A percentile compares a stretch with the other conserved stretches of the same genome.
Conservation (phyloP, 2,329 filamentous ascomycete species). For the Microsporum ferrugineum region DNA sequence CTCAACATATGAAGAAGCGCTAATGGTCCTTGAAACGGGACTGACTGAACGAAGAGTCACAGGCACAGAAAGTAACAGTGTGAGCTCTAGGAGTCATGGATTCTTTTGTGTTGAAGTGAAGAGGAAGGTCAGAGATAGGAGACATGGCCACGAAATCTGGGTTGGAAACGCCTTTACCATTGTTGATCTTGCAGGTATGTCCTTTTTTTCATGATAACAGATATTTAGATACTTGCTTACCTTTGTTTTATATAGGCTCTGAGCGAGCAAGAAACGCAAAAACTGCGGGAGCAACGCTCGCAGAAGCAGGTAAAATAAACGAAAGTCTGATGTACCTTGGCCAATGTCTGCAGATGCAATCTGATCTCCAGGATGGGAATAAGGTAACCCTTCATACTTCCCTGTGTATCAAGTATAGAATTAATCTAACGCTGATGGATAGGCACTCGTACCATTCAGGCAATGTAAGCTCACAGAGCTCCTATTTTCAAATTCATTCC, state of each 20-base stretch:
- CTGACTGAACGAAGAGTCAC: constrained; percentile 77
- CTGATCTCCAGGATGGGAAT: constrained; percentile 58
- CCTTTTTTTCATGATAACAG: background rate
- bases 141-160: constrained; percentile 52
- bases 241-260: constrained; percentile 42
- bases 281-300: constrained; percentile 82
- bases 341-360: constrained; percentile 92
- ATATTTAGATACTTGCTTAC: constrained; percentile 14
- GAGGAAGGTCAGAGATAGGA: constrained; percentile 50
- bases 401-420: background rate
- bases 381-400: constrained; percentile 45
- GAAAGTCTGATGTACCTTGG: constrained; percentile 97
- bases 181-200: constrained; percentile 71
- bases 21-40: constrained; percentile 82
- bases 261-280: constrained; percentile 89
- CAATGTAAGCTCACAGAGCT: constrained; percentile 80
- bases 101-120: constrained; percentile 95
- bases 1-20: constrained; percentile 65
- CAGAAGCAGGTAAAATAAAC: constrained; percentile 96
- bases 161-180: constrained; percentile 69
- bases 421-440: background rate
- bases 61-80: constrained; percentile 85
- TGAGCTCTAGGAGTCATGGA: constrained; percentile 82
- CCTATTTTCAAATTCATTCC: constrained; percentile 80
- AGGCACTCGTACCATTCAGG: constrained; percentile 63